Evolutionary conservation across 371 early-diverging fungal genomes (phyloP).

Genomic region (Gilbertella persicaria): DNA sequence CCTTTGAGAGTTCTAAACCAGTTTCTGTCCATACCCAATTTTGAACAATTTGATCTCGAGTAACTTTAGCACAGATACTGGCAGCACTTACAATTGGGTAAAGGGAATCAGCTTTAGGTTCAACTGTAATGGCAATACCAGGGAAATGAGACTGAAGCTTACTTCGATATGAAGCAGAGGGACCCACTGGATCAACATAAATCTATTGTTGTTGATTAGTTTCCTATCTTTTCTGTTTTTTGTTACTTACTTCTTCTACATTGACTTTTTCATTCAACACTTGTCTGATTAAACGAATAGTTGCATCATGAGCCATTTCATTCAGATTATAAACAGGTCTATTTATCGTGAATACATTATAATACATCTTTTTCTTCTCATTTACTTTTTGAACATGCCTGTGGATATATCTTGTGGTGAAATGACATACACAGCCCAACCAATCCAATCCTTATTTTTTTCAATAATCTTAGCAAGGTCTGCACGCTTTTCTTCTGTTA

Average conservation of each 20-base stretch:
- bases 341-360: background rate
- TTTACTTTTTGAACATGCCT: conserved; percentile 72
- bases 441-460: conserved; percentile 65
- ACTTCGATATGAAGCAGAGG: conserved; percentile 79
- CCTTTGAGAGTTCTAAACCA: conserved; percentile 47
- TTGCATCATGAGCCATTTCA: conserved; percentile 92
- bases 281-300: conserved; percentile 77
- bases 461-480: conserved; percentile 68
- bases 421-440: conserved; percentile 83
- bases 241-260: conserved; percentile 64
- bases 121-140: conserved; percentile 77
- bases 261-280: conserved; percentile 67
- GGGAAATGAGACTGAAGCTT: conserved; percentile 80
- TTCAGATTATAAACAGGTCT: conserved; percentile 94
- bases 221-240: background rate
- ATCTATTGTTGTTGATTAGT: conserved; percentile 48
- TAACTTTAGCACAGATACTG: conserved; percentile 98
- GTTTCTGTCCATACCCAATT: conserved; percentile 85
- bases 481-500: conserved; percentile 76
- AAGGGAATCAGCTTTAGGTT: conserved; percentile 95
- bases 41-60: conserved; percentile 84
- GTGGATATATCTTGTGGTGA: conserved; percentile 90
- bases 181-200: conserved; percentile 98
- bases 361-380: background rate
- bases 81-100: conserved; percentile 99